phyloP scores from a whole-genome alignment of 2,329 filamentous ascomycete genomes.

The Claviceps spartinae region DNA sequence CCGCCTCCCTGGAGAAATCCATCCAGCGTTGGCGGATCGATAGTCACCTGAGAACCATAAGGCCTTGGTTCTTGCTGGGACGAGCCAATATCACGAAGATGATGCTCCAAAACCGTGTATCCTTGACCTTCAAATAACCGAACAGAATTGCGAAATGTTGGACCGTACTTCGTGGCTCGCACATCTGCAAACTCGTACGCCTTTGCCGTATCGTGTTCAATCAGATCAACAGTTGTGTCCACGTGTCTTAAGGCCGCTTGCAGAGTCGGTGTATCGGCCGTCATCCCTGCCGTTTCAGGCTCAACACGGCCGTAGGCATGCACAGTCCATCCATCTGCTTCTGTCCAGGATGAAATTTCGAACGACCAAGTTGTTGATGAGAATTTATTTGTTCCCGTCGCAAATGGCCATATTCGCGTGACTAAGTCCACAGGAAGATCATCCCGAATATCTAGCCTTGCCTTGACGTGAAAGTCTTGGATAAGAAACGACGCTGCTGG shows the following conservation, averaged over 20 bases:
- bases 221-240: not conserved
- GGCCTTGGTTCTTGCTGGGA: not conserved
- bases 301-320: constrained; percentile 13
- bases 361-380: constrained; percentile 11
- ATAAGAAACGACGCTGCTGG: constrained; percentile 3
- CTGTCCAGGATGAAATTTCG: constrained; percentile 13
- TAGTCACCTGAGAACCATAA: constrained; percentile 12
- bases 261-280: constrained; percentile 9
- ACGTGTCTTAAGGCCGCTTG: constrained; percentile 4
- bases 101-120: constrained; percentile 11
- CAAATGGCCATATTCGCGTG: constrained; percentile 12
- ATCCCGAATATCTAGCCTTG: constrained; percentile 15
- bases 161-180: constrained; percentile 13
- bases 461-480: constrained; percentile 10
- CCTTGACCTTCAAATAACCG: constrained; percentile 11
- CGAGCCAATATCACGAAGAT: constrained; percentile 11
- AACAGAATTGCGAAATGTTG: constrained; percentile 12
- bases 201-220: constrained; percentile 3
- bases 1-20: constrained; percentile 13
- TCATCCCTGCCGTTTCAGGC: constrained; percentile 9
- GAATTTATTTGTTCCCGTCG: constrained; percentile 7
- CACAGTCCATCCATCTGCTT: constrained; percentile 10
- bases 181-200: constrained; percentile 2
- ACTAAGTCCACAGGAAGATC: constrained; percentile 14
- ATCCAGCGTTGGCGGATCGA: constrained; percentile 17